Evolutionary conservation across 257 asterid genomes (phyloP), one percentile per base, ranked within the genome.

Genomic region (Penstemon newberryi): DNA sequence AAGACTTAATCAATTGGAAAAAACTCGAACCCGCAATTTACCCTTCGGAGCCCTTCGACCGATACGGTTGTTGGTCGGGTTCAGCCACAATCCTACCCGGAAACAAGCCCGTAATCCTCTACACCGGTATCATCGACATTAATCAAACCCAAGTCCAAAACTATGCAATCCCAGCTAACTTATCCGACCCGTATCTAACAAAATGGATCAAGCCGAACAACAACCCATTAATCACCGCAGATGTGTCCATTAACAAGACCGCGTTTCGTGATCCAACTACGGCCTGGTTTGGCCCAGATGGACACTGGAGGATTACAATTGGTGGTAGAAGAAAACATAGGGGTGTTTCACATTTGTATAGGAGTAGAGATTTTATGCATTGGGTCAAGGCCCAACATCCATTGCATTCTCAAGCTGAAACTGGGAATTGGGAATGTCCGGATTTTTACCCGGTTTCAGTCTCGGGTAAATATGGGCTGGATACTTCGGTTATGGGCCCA

Each of bases 231-330:
- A 79, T 91, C 4, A 67, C 45, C 0, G 62, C 95, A 0, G 81
- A 84, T 2, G 11, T 0, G 0, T 68, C 79, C 19, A 44, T 85
- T 0, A 87, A 89, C 73, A 62, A 66, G 50, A 84, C 86, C 0
- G 81, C 89, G 0, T 91, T 91, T 67, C 95, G 97, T 1, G 97
- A 91, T 47, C 97, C 97, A 4, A 61, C 96, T 2, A 87, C 97
- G 0, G 97, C 91, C 0, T 91, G 97, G 97, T 3, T 56, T 67
- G 88, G 80, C 60, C 70, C 0, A 4, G 95, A 91, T 44, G 90
- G 91, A 0, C 63, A 15, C 0, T 87, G 92, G 95, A 82, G 96
- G 50, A 63, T 81, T 2, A 46, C 79, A 0, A 3, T 91, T 0
- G 88, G 95, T 0, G 79, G 93, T 2, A 52, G 80, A 56, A 70